These are phyloP conservation scores for Zasmidium angulare DNA, from an alignment of 2,329 filamentous ascomycete species.

Conservation along the genomic window DNA sequence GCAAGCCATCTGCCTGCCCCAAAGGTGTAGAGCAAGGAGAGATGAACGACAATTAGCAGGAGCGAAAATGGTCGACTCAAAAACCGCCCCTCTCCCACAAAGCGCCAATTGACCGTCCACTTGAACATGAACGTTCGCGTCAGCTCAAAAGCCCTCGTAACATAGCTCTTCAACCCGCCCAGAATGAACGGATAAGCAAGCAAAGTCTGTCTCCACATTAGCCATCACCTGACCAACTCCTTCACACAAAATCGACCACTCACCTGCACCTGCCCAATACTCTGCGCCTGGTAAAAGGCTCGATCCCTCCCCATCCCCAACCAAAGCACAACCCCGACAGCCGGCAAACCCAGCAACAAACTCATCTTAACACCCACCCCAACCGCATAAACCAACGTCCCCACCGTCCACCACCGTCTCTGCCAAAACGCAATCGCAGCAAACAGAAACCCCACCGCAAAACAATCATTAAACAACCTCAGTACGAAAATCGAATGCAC, in stretches of 20 bases:
- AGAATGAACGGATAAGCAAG: constrained; percentile 68
- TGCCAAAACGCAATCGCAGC: constrained; percentile 77
- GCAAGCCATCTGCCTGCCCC: constrained; percentile 68
- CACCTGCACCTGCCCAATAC: constrained; percentile 79
- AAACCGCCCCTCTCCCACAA: constrained; percentile 81
- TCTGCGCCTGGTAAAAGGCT: constrained; percentile 65
- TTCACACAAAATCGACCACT: constrained; percentile 34
- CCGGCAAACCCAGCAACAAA: constrained; percentile 77
- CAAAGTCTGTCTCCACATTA: constrained; percentile 43
- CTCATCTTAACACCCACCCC: constrained; percentile 97
- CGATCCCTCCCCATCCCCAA: constrained; percentile 67
- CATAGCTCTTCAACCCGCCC: constrained; percentile 67
- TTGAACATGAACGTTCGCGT: constrained; percentile 90
- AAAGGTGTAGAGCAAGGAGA: constrained; percentile 65
- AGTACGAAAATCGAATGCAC: constrained; percentile 92
- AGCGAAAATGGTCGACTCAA: constrained; percentile 69
- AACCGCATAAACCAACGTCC: constrained; percentile 69
- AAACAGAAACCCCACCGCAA: constrained; percentile 83
- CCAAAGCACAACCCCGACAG: constrained; percentile 73
- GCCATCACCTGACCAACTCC: not conserved
- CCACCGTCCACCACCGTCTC: constrained; percentile 69
- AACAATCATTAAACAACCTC: constrained; percentile 92
- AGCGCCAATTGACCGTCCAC: constrained; percentile 99
- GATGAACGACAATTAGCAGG: constrained; percentile 65
- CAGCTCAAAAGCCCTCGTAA: constrained; percentile 84